A percentile compares a stretch with the other conserved stretches of the same genome.
These are phyloP conservation scores for Microthlaspi erraticum DNA, from an alignment of 345 rosid species.

Conservation along the genomic window DNA sequence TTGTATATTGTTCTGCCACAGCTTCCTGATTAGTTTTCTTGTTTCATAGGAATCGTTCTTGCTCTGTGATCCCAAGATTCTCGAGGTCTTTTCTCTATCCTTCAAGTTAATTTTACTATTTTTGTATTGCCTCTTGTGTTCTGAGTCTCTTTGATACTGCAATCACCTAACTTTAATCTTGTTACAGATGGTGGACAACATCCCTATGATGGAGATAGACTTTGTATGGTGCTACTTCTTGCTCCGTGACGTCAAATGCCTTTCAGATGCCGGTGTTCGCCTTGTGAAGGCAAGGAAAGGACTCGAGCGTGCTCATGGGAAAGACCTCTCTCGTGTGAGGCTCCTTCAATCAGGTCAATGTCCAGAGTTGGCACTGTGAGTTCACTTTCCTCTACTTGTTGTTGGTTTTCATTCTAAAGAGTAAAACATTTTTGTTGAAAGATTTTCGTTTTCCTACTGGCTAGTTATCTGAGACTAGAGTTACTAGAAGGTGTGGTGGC, in stretches of 20 bases:
- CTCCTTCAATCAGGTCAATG: conserved; percentile 79
- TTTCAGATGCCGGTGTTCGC: conserved; percentile 85
- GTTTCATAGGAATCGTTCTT: conserved; percentile 78
- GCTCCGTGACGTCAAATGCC: conserved; percentile 83
- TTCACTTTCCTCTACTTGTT: conserved; percentile 4
- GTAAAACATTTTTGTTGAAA: conserved; percentile 1
- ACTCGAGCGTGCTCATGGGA: conserved; percentile 89
- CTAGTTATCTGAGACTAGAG: conserved; percentile 86
- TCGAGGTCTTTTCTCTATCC: conserved; percentile 60
- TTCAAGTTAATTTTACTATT: background rate
- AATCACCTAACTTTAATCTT: conserved; percentile 1
- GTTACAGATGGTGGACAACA: conserved; percentile 81
- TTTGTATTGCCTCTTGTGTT: conserved; percentile 8
- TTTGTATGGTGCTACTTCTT: conserved; percentile 98
- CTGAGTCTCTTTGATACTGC: conserved; percentile 2
- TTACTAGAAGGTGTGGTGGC: conserved; percentile 95
- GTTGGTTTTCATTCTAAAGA: background rate
- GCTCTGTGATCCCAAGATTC: conserved; percentile 79
- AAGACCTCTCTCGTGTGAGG: conserved; percentile 82
- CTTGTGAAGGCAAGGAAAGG: conserved; percentile 88
- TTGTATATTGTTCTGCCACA: background rate
- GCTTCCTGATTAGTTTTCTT: conserved; percentile 8
- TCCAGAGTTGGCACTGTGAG: conserved; percentile 87
- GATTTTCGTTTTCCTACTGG: conserved; percentile 3
- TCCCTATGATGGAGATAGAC: conserved; percentile 93